Percentiles rank a stretch among this genome's conserved stretches.
Evolutionary conservation across 805 yeast species (phyloP).

Genomic region (Spathaspora boniae): DNA sequence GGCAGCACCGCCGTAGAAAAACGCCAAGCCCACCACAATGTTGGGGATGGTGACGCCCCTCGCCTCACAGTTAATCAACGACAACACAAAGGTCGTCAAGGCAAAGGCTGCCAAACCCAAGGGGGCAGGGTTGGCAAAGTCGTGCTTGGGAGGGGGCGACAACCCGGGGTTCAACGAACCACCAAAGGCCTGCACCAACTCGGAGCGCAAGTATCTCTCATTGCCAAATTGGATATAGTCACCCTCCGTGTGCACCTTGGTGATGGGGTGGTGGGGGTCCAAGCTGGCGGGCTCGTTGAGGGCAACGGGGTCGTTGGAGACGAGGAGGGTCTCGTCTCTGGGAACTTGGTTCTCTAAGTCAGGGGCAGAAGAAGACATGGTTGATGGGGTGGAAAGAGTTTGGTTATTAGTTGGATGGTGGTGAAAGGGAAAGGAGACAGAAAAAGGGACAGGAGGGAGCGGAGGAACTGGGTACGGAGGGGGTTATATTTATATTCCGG

Average conservation of each 20-base stretch:
- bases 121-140: constrained; percentile 71
- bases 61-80: constrained; percentile 60
- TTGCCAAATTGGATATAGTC: constrained; percentile 70
- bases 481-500: too few species aligned
- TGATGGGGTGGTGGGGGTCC: constrained; percentile 16
- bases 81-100: constrained; percentile 61
- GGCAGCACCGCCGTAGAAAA: constrained; percentile 70
- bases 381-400: too few species aligned
- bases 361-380: constrained; percentile 26
- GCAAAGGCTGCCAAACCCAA: constrained; percentile 72
- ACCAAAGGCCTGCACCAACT: constrained; percentile 67
- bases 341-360: constrained; percentile 37
- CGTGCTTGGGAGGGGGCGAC: constrained; percentile 39
- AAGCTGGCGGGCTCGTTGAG: constrained; percentile 2
- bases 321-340: constrained; percentile 23
- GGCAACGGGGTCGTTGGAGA: constrained; percentile 12
- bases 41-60: constrained; percentile 62
- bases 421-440: background rate
- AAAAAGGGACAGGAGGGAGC: background rate
- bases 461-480: too few species aligned
- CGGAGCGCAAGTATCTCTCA: constrained; percentile 60
- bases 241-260: constrained; percentile 44
- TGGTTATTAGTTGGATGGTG: too few species aligned
- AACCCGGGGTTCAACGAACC: constrained; percentile 75
- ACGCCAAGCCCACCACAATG: constrained; percentile 61